Evolutionary conservation across 2,329 filamentous ascomycete genomes (phyloP), one percentile per base, ranked within the genome.

Genomic region (Colletotrichum cereale): DNA sequence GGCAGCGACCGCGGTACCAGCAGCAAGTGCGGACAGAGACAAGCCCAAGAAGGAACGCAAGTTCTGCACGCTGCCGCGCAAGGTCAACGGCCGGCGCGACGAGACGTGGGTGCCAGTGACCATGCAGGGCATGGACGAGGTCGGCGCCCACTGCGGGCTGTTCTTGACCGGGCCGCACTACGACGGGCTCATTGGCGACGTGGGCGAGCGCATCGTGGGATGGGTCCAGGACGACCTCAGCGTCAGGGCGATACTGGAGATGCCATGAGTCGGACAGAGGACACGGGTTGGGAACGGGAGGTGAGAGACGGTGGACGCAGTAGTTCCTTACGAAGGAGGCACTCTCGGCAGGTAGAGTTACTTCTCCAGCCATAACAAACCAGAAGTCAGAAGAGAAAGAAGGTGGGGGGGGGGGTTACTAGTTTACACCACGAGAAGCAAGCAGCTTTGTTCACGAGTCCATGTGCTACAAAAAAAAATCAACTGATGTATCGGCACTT

Each of bases 121-220:
- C 76, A 96, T 98, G 93, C 88, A 92, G 69, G 91, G 90, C 63
- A 90, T 96, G 72, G 95, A 97, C 78, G 93, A 97, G 80, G 92
- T 97, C 1, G 91, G 89, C 8, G 95, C 95, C 12, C 95, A 97
- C 79, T 96, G 93, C 73, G 91, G 92, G 0, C 83, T 97, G 62
- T 97, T 97, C 82, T 89, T 93, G 55, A 82, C 88, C 0, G 91
- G 92, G 8, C 86, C 90, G 71, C 91, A 93, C 68, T 96, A 96
- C 77, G 92, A 95, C 76, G 83, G 82, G 73, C 82, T 96, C n/a
- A 90, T 96, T n/a, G 91, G 91, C 0, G 92, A 95, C 79, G 91
- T 94, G 3, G 91, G 89, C 3, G 86, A 86, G 38, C 84, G 89
- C 70, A 88, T 96, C 68, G 86, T 90, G 73, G 84, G 84, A 24